Evolutionary conservation across 345 rosid genomes (phyloP), one percentile per base, ranked within the genome.

Genomic region (Aegle marmelos): DNA sequence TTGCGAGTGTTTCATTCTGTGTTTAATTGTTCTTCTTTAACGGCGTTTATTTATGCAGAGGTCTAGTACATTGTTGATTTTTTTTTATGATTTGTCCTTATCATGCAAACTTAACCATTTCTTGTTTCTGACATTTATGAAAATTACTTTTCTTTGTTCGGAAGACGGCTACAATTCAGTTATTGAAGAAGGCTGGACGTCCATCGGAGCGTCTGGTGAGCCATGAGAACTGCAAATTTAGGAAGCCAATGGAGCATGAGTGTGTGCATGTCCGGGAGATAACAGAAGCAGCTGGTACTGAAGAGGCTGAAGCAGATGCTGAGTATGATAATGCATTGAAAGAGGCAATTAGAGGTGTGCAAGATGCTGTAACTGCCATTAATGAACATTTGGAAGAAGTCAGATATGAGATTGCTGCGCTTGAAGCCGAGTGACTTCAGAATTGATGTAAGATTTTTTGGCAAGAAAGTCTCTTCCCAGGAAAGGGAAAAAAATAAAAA

Each of bases 311-410:
- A 77, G 96, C 94, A 4, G 94, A 92, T 84, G 96, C 96, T 5
- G 93, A 89, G 81, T 91, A 80, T 58, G 97, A 93, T 73, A 91
- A 90, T 82, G 97, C 91, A 68, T 83, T 92, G 11, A 94, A 91
- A 67, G 95, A 91, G 87, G 97, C 98, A 60, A 93, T 94, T 72
- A 86, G 91, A 90, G 94, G 94, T 4, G 90, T 91, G 77, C 97
- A 94, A 82, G 96, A 90, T 58, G 90, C 93, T n/a, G 95, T 94
- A 25, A 90, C 90, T 67, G 73, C 88, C 78, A 94, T 94, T 73
- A 94, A 91, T 31, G 97, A 94, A 45, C 50, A 45, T 45, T 45
- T 45, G 13, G 50, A 45, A 45, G 50, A 45, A 45, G 50, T 45
- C 50, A 81, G 89, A 82, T 93, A 93, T 68, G 98, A 94, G 71